Percentiles rank a stretch among this genome's conserved stretches.
Conservation (phyloP, 2,329 filamentous ascomycete species). For the Stachybotrys echinatus region DNA sequence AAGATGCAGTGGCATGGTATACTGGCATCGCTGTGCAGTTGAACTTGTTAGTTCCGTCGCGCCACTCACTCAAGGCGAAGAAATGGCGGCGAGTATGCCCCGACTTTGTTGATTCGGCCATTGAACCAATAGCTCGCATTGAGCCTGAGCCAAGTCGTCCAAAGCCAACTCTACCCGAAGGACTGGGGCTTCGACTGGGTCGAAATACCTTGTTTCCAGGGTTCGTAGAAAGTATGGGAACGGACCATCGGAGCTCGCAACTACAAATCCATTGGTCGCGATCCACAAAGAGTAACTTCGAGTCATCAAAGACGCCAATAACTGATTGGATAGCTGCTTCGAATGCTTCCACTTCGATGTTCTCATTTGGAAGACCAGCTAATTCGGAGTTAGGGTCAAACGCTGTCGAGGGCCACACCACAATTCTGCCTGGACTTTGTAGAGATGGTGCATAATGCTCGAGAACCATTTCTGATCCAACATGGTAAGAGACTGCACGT, state of each 20-base stretch:
- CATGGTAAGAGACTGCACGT: not conserved
- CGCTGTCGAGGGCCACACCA: not conserved
- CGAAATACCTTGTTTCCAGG: not conserved
- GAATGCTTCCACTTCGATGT: not conserved
- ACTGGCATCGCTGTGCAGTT: not conserved
- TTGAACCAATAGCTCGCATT: not conserved
- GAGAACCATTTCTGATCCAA: not conserved
- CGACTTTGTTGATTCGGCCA: not conserved
- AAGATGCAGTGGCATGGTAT: not conserved
- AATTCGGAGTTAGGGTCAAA: not conserved
- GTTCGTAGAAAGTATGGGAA: not conserved
- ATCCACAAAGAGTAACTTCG: not conserved
- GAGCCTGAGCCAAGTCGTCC: not conserved
- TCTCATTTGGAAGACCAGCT: not conserved
- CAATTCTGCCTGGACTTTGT: not conserved
- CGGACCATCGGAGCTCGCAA: not conserved
- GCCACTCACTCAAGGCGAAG: conserved; percentile 1
- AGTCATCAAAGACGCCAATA: not conserved
- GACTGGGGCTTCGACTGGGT: not conserved
- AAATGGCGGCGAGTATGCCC: not conserved
- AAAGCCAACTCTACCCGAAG: not conserved
- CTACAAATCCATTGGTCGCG: not conserved
- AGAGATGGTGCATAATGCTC: not conserved
- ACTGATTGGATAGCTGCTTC: not conserved
- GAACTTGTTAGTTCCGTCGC: not conserved